Percentiles rank a stretch among this genome's conserved stretches.
These are phyloP conservation scores for Dionaea muscipula DNA, from an alignment of 179 eudicot species.

Conservation along the genomic window DNA sequence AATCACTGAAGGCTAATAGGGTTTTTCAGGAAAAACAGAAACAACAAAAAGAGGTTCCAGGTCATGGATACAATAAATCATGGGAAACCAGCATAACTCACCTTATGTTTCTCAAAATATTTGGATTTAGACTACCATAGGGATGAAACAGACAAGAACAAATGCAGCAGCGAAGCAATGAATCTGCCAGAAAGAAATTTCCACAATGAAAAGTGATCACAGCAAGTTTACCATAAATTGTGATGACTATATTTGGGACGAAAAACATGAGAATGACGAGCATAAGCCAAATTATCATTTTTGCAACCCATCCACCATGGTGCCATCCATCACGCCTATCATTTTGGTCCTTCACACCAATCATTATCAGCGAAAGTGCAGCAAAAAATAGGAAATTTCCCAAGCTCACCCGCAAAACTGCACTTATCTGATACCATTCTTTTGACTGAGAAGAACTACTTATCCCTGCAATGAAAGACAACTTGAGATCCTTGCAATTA, in stretches of 20 bases:
- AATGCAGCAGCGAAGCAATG: neutral
- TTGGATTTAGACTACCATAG: neutral
- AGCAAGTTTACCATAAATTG: conserved; percentile 60
- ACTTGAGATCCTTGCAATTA: conserved; percentile 1
- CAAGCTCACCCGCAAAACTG: conserved; percentile 92
- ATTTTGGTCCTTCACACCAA: conserved; percentile 89
- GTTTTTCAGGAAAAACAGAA: no score
- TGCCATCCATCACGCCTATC: conserved; percentile 87
- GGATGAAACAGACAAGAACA: neutral
- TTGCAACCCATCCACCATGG: conserved; percentile 89
- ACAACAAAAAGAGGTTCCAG: no score
- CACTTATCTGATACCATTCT: conserved; percentile 61
- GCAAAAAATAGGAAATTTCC: conserved; percentile 79
- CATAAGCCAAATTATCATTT: conserved; percentile 70
- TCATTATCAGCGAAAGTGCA: conserved; percentile 68
- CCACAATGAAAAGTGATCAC: neutral
- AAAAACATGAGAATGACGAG: conserved; percentile 67
- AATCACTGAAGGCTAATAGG: no score
- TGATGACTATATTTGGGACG: conserved; percentile 54
- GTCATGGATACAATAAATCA: no score
- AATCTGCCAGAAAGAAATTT: neutral
- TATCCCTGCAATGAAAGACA: conserved; percentile 50
- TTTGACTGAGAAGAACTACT: conserved; percentile 39
- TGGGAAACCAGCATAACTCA: no score
- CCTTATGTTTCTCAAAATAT: no score